Conservation (phyloP, 352 stramenopile genomes). For the Phytophthora colocasiae region DNA sequence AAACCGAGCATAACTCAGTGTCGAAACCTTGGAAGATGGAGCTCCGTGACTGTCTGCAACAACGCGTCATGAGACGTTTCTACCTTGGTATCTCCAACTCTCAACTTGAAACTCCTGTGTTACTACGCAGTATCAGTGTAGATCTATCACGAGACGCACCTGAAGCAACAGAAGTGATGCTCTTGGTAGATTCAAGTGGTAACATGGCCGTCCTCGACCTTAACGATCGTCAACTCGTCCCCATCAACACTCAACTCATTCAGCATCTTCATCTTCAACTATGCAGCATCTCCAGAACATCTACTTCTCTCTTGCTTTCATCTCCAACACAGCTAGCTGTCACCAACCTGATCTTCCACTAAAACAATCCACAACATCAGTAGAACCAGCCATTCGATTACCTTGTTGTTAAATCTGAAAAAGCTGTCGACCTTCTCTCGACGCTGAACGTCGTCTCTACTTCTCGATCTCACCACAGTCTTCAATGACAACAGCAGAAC, state of each 20-base stretch:
- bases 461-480: constrained; percentile 95
- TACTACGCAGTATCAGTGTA: constrained; percentile 9
- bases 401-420: not conserved
- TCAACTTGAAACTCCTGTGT: not conserved
- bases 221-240: constrained; percentile 10
- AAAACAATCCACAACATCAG: not conserved
- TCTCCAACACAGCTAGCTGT: constrained; percentile 25
- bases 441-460: constrained; percentile 25
- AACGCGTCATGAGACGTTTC: constrained; percentile 33
- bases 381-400: constrained; percentile 5
- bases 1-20: not conserved
- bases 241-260: constrained; percentile 19
- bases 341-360: constrained; percentile 16
- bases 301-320: constrained; percentile 15
- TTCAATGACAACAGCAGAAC: constrained; percentile 91
- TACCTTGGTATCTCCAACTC: constrained; percentile 18
- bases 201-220: constrained; percentile 40
- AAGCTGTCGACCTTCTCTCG: not conserved
- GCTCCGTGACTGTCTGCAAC: constrained; percentile 48
- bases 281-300: constrained; percentile 4
- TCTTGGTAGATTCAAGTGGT: constrained; percentile 34
- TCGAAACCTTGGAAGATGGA: constrained; percentile 39
- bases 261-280: constrained; percentile 15
- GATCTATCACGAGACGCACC: constrained; percentile 3
- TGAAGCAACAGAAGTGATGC: constrained; percentile 18